Evolutionary conservation across 768 basidiomycete species (phyloP).

Genomic region (Rhodotorula kratochvilovae): DNA sequence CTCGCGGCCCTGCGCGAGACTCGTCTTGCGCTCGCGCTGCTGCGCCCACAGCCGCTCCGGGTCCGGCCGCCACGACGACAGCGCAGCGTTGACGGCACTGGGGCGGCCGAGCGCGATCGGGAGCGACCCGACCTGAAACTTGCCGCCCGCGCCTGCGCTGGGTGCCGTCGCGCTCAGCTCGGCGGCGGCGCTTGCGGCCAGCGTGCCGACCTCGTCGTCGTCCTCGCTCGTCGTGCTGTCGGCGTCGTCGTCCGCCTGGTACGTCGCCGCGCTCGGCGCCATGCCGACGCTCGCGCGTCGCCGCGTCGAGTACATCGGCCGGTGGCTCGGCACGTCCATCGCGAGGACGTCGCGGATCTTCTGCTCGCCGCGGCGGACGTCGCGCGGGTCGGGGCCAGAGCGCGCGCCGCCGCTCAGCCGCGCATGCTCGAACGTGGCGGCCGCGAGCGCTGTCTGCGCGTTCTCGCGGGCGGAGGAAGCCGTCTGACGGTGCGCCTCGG

Average conservation of each 20-base stretch:
- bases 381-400: background rate
- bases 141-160: background rate
- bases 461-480: constrained; percentile 12
- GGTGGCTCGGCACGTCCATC: constrained; percentile 33
- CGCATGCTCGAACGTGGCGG: background rate
- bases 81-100: background rate
- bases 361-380: constrained; percentile 21
- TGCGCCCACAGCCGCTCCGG: constrained; percentile 29
- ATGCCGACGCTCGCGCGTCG: background rate
- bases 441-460: background rate
- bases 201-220: background rate
- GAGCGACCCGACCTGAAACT: constrained; percentile 23
- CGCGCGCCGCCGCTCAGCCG: background rate
- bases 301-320: background rate
- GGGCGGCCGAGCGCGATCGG: constrained; percentile 31
- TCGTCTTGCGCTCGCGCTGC: background rate
- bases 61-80: constrained; percentile 26
- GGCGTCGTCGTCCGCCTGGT: background rate
- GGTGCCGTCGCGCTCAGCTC: background rate
- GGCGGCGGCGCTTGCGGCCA: background rate
- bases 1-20: background rate
- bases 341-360: constrained; percentile 35
- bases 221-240: background rate
- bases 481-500: background rate
- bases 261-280: background rate